phyloP scores from a whole-genome alignment of 345 rosid species.

The Populus alba region DNA sequence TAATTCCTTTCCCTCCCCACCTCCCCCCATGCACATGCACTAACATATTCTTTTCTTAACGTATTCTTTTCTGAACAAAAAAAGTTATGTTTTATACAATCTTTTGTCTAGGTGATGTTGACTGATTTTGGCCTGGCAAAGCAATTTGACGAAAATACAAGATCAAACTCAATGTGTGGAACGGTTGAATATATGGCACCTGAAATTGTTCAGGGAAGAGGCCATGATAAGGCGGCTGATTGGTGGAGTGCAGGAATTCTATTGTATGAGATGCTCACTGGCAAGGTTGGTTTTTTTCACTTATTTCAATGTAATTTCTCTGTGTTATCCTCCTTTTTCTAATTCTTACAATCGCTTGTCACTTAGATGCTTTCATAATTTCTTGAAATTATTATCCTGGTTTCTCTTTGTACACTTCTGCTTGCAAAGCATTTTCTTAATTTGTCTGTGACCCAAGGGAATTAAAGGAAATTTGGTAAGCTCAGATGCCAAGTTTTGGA shows the following conservation, averaged over 20 bases:
- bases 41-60: neutral
- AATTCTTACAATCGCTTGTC: neutral
- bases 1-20: constrained; percentile 27
- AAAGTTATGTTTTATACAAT: neutral
- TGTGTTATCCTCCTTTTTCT: neutral
- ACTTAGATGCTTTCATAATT: neutral
- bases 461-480: neutral
- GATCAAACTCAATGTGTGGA: constrained; percentile 93
- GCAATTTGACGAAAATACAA: constrained; percentile 69
- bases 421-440: neutral
- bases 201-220: constrained; percentile 83
- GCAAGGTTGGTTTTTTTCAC: constrained; percentile 45
- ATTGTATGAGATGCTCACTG: constrained; percentile 91
- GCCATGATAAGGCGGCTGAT: constrained; percentile 91
- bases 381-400: neutral
- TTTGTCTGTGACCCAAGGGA: neutral
- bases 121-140: constrained; percentile 95
- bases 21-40: neutral
- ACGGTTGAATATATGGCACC: constrained; percentile 96
- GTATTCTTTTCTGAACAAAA: neutral
- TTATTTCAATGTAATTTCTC: neutral
- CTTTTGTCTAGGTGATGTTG: constrained; percentile 52
- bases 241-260: constrained; percentile 98
- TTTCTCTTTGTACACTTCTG: neutral
- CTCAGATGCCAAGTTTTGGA: neutral